Evolutionary conservation across 805 yeast species (phyloP).

Genomic region (Sugiyamaella americana): DNA sequence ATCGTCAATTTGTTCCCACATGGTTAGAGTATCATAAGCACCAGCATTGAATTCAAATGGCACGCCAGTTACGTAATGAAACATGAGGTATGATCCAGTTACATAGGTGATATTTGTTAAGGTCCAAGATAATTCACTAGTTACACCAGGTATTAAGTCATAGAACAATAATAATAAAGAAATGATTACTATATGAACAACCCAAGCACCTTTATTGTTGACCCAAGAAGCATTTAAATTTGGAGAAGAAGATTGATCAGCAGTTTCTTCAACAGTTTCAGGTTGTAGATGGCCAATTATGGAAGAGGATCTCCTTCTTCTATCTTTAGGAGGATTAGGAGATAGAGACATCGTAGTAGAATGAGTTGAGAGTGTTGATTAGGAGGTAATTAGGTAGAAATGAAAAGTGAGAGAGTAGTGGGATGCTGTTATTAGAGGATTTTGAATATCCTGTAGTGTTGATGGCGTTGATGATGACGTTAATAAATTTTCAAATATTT

Average conservation of each 20-base stretch:
- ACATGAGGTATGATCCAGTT: constrained; percentile 90
- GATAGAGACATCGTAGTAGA: constrained; percentile 7
- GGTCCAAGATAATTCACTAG: constrained; percentile 87
- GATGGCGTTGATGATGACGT: no score
- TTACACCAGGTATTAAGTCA: constrained; percentile 74
- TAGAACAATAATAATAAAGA: constrained; percentile 65
- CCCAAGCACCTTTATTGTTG: constrained; percentile 91
- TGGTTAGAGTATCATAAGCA: constrained; percentile 89
- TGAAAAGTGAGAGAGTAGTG: no score
- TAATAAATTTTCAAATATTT: no score
- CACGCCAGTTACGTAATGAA: constrained; percentile 92
- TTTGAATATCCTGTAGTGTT: no score
- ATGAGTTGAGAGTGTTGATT: neutral
- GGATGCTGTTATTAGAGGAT: no score
- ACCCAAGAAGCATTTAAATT: constrained; percentile 97
- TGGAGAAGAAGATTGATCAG: constrained; percentile 82
- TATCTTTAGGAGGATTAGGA: constrained; percentile 11
- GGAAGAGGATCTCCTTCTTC: constrained; percentile 76
- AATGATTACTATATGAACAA: constrained; percentile 81
- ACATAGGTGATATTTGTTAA: constrained; percentile 85
- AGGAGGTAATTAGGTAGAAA: no score
- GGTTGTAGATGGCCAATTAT: constrained; percentile 89
- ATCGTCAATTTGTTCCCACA: constrained; percentile 98
- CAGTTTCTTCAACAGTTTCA: constrained; percentile 84
- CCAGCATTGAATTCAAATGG: constrained; percentile 97